phyloP scores from a whole-genome alignment of 2,329 filamentous ascomycete species.

The Sporothrix brasiliensis region DNA sequence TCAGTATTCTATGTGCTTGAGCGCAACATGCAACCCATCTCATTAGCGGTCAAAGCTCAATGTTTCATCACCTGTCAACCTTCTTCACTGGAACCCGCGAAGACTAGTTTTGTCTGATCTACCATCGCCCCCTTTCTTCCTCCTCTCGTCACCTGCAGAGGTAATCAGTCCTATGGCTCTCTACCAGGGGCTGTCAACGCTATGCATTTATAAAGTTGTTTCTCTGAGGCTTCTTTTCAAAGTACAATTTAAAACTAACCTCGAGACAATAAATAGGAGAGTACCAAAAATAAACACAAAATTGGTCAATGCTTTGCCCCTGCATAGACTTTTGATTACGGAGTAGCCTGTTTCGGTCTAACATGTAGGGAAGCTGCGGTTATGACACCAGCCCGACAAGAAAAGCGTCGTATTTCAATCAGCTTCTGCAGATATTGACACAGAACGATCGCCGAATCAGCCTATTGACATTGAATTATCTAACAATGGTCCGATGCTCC shows the following conservation, averaged over 20 bases:
- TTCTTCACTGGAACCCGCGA: slow-evolving; percentile 46
- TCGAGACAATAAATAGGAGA: background rate
- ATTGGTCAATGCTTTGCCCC: slow-evolving; percentile 22
- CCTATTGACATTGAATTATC: background rate
- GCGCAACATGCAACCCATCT: background rate
- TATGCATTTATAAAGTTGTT: background rate
- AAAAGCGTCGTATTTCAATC: slow-evolving; percentile 13
- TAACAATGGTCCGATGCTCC: background rate
- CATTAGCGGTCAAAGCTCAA: slow-evolving; percentile 22
- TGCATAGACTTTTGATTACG: slow-evolving; percentile 17
- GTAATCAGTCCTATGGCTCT: background rate
- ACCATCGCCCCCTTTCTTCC: slow-evolving; percentile 10
- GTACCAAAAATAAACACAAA: background rate
- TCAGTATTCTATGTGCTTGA: background rate
- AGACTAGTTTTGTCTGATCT: slow-evolving; percentile 20
- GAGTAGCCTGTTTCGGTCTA: slow-evolving; percentile 18
- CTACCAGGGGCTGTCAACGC: background rate
- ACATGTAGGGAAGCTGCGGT: background rate
- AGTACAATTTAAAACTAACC: background rate
- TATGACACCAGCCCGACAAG: slow-evolving; percentile 1
- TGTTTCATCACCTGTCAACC: slow-evolving; percentile 26
- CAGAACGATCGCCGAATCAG: background rate
- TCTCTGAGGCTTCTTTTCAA: background rate
- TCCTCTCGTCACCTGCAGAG: background rate
- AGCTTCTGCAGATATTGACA: background rate